Evolutionary conservation across 192 early-diverging fungal genomes (phyloP), one percentile per base, ranked within the genome.

Genomic region (Mortierella claussenii): DNA sequence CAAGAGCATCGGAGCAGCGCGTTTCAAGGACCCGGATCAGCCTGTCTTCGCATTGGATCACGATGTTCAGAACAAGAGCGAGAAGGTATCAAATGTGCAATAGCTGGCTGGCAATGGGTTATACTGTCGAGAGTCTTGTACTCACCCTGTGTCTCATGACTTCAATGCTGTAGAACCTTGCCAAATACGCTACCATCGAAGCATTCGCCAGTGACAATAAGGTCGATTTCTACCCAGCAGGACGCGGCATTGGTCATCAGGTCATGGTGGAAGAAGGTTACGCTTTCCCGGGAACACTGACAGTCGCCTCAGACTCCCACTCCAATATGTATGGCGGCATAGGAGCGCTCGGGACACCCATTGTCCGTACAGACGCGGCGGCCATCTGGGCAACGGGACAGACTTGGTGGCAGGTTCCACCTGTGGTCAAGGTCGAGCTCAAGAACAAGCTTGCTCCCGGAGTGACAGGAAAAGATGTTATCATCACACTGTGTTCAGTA

Each of bases 291-390:
- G 82, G 89, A 53, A 91, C 96, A 11, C 88, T 99, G 82, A 94
- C 94, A 23, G 96, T 99, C 4, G 97, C 96, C 1, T 97, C 95
- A 1, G 97, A 99, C 80, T 99, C 97, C 8, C 97, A 99, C 73
- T 98, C 97, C 5, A 99, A 99, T 83, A 99, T 98, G 95, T 99
- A 99, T 80, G 97, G 97, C 40, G 97, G 96, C 65, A 91, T 99
- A 61, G 96, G 96, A 32, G 88, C 89, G 49, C 82, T 99, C 52
- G 97, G 97, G 37, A 98, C 97, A 26, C 97, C 97, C 20, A 92
- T 99, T 51, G 97, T 99, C 36, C 89, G 97, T 28, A 99, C 97
- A 8, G 97, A 99, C 69, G 97, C 97, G 0, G 97, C 97, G 0
- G 93, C 97, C 1, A 94, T 99, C 58, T 99, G 97, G 97, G 95